Conservation (phyloP, 106 monocot species). For the Triglochin maritima region DNA sequence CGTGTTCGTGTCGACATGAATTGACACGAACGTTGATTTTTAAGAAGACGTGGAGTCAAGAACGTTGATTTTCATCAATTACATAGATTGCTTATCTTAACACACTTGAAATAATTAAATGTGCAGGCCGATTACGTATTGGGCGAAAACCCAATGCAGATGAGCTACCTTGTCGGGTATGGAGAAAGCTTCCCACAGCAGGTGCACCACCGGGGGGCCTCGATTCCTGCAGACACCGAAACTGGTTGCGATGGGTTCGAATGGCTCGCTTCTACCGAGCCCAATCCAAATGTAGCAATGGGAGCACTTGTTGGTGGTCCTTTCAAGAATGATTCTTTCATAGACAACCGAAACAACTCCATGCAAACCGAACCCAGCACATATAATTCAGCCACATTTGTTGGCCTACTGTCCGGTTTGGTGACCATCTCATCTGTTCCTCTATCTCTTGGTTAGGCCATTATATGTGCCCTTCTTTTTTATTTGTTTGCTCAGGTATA, state of each 20-base stretch:
- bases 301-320: conserved; percentile 49
- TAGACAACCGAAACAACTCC: conserved; percentile 26
- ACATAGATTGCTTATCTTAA: background rate
- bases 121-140: conserved; percentile 34
- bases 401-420: conserved; percentile 17
- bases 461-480: no score
- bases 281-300: conserved; percentile 31
- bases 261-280: background rate
- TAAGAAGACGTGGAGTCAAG: conserved; percentile 13
- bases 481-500: no score
- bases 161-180: conserved; percentile 43
- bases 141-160: conserved; percentile 27
- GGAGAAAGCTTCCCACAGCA: conserved; percentile 21
- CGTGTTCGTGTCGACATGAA: no score
- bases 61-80: conserved; percentile 14
- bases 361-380: conserved; percentile 39
- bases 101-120: background rate
- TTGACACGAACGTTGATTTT: background rate
- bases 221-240: background rate
- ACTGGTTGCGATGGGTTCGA: conserved; percentile 26
- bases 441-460: background rate
- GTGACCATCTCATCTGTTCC: background rate
- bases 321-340: conserved; percentile 14
- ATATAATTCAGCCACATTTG: conserved; percentile 30
- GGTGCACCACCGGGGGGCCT: conserved; percentile 41